Base-by-base conservation (phyloP, 1,139 yeast species). In the Starmera stellimalicola region DNA sequence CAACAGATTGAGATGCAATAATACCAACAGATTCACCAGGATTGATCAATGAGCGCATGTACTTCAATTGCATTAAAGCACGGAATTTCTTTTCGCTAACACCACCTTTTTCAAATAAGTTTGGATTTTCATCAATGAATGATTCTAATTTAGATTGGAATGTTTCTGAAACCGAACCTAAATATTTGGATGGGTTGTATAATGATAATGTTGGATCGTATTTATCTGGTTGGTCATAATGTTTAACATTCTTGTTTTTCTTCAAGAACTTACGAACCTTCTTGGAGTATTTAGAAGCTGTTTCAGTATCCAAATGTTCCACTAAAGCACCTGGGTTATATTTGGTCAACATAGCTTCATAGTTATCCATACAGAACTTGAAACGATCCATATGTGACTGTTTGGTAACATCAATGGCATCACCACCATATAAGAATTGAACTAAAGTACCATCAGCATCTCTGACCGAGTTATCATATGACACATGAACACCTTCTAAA, bases 1-100 rank as follows among this genome's bases (percentile, higher is more conserved):
- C 99, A 57, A 93, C 80, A 37, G 97, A 88, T 63, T 93, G 97
- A 27, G 97, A 83, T 8, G 98, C 98, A 62, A 93, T 82, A 54
- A 93, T 88, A 62, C 99, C 99, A 38, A 93, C 98, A 32, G 96
- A 77, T 61, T 93, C 99, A 56, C 99, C 98, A 9, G 99, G 97
- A 52, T 87, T 75, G 36, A 91, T 77, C 45, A 88, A 68, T 10
- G 97, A 85, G 56, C 94, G 82, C 96, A 91, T 93, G 63, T 93
- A 93, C 62, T 91, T 91, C 66, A 93, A 73, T 65, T 88, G 96
- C 98, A 93, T 93, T 55, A 93, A 72, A 6, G 96, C 94, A 58
- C 87, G 76, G 74, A 93, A 93, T 56, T 82, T 84, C 75, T 82
- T 83, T 46, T 82, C 91, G 33, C 81, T 75, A 38, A 83, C 58